Base-by-base conservation (phyloP, 495 filamentous ascomycete genomes). In the Pyrenopolyporus hunteri region DNA sequence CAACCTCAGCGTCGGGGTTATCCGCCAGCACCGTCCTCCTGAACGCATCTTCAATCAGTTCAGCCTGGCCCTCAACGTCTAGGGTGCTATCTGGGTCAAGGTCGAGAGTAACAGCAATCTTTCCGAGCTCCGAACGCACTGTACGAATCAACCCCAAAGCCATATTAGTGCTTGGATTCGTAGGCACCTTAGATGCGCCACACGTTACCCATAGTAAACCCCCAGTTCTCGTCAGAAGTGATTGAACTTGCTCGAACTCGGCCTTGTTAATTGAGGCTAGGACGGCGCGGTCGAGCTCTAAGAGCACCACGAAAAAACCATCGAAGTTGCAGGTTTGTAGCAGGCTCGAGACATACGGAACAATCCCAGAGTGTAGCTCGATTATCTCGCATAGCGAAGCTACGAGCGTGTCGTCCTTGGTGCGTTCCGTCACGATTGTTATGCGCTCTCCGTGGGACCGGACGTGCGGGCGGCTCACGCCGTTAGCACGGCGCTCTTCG, bases 141-240 rank as follows among this genome's bases (percentile, higher is more conserved):
- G 74, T 74, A 14, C 75, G 70, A n/a, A 75, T 52, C 17, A 78
- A 33, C 17, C 75, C 75, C 11, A 74, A 49, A 16, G 72, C 70
- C 70, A 78, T 70, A 57, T 70, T 75, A 19, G 59, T 57, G 10
- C 71, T 64, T 16, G 77, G 76, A 1, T 57, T 67, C 8, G 59
- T 70, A 23, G 69, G 52, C 50, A 72, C 69, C 9, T 70, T 70
- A 3, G 64, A 73, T n/a, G 74, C 74, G 11, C 77, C 74, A 14
- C 66, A 70, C 22, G 75, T 78, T 9, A 78, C 72, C 75, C 75
- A 78, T 28, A 79, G 20, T 14, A 79, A 45, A 1, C 76, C 74
- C 0, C 60, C 52, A 0, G 74, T 58, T 14, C n/a, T 44, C 13
- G 71, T 73, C 26, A 84, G 60, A 1, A 78, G 69, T 4, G 68